A percentile compares a stretch with the other conserved stretches of the same genome.
Conservation (phyloP, 1,284 basidiomycete genomes). For the Coniferiporia sulphurascens region DNA sequence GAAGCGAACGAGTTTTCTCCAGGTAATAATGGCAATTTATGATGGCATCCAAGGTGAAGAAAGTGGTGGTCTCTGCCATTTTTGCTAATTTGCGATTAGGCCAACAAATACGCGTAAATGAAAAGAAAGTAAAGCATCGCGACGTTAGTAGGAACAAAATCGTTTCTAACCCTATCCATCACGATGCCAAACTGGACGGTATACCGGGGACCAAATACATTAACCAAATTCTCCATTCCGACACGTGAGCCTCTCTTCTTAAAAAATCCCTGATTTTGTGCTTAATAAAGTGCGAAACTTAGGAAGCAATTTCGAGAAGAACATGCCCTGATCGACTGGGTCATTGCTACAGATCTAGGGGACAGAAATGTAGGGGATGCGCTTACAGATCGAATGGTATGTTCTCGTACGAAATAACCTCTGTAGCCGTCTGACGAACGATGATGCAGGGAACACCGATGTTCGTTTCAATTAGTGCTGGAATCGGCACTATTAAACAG, state of each 20-base stretch:
- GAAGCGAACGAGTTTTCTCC: neutral
- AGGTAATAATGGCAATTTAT: neutral
- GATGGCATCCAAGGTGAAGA: neutral
- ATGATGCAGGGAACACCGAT: neutral
- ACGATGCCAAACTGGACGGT: neutral
- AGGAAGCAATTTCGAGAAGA: neutral
- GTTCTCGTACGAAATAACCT: neutral
- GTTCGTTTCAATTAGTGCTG: neutral
- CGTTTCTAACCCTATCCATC: neutral
- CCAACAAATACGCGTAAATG: neutral
- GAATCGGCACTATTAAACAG: neutral
- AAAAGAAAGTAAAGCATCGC: neutral
- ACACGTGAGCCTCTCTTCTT: neutral
- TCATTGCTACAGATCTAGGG: neutral
- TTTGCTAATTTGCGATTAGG: neutral
- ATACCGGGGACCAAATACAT: neutral
- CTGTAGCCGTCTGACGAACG: neutral
- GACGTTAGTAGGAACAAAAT: neutral
- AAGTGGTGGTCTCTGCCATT: too few species aligned
- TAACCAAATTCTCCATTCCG: neutral
- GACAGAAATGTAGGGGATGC: neutral
- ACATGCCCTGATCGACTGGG: neutral
- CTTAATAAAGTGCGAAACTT: too few species aligned
- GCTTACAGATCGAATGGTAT: neutral
- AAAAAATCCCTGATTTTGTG: too few species aligned